Percentiles rank a stretch among this genome's conserved stretches.
Conservation (phyloP, 257 asterid genomes). For the Salvia splendens region DNA sequence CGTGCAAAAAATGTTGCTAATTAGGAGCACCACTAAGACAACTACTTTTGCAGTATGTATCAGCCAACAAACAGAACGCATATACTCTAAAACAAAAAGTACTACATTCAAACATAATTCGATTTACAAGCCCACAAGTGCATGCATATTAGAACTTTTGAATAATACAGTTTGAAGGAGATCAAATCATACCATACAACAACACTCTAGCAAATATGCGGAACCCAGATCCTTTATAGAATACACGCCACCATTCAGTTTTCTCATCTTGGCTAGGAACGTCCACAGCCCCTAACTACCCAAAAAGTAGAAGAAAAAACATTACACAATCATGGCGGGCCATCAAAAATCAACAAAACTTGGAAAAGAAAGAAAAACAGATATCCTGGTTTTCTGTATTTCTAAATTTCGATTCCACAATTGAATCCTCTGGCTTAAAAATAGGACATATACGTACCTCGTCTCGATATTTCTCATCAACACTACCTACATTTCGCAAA, state of each 20-base stretch:
- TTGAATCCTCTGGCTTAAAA: constrained; percentile 1
- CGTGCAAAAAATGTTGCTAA: background rate
- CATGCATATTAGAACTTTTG: background rate
- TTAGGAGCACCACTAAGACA: constrained; percentile 17
- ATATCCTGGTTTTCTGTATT: background rate
- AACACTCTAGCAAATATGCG: constrained; percentile 64
- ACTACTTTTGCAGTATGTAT: constrained; percentile 3
- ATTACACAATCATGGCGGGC: background rate
- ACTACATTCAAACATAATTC: background rate
- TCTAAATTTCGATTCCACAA: constrained; percentile 1
- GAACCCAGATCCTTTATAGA: constrained; percentile 73
- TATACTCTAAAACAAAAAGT: constrained; percentile 3
- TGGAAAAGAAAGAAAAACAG: constrained; percentile 1
- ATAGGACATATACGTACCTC: constrained; percentile 45
- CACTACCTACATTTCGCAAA: constrained; percentile 46
- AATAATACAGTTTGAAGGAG: background rate
- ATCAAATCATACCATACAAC: constrained; percentile 53
- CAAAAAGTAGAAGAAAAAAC: constrained; percentile 6
- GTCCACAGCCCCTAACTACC: constrained; percentile 39
- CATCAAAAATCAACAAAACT: background rate
- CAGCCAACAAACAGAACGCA: constrained; percentile 11
- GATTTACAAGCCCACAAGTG: constrained; percentile 17
- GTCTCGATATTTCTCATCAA: constrained; percentile 54
- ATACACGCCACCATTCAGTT: constrained; percentile 57
- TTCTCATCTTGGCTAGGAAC: constrained; percentile 53